Evolutionary conservation across 495 filamentous ascomycete genomes (phyloP).

Genomic region (Aspergillus baeticus): DNA sequence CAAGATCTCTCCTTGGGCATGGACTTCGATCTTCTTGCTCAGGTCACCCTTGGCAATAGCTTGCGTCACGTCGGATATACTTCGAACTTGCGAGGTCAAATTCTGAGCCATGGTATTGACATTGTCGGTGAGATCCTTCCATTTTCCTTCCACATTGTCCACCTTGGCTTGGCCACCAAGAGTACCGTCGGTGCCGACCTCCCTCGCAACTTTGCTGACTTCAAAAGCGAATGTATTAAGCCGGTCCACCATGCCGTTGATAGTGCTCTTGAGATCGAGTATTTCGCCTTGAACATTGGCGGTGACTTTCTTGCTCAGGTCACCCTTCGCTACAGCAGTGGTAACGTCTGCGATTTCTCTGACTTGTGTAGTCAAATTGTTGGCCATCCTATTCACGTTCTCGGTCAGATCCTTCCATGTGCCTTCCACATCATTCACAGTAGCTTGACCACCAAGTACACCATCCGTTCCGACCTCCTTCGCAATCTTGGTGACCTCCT

Average conservation of each 20-base stretch:
- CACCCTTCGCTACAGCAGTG: constrained; percentile 91
- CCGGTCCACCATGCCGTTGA: constrained; percentile 99
- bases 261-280: constrained; percentile 90
- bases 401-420: constrained; percentile 97
- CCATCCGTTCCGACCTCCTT: constrained; percentile 97
- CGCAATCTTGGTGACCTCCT: constrained; percentile 97
- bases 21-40: constrained; percentile 93
- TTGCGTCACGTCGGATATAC: constrained; percentile 95
- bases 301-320: constrained; percentile 92
- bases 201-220: constrained; percentile 96
- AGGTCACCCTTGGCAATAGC: constrained; percentile 94
- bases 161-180: constrained; percentile 95
- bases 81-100: constrained; percentile 89
- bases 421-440: constrained; percentile 94
- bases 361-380: constrained; percentile 97
- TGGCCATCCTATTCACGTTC: constrained; percentile 98
- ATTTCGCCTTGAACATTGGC: constrained; percentile 98
- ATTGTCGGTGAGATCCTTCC: constrained; percentile 98
- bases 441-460: constrained; percentile 91
- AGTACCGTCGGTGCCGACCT: constrained; percentile 97
- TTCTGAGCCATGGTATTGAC: constrained; percentile 89
- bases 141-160: constrained; percentile 97
- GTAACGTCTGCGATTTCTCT: constrained; percentile 98
- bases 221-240: constrained; percentile 96
- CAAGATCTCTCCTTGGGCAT: constrained; percentile 92